Percentiles rank a stretch among this genome's conserved stretches.
Conservation (phyloP, 805 yeast genomes). For the Candida tammaniensis region DNA sequence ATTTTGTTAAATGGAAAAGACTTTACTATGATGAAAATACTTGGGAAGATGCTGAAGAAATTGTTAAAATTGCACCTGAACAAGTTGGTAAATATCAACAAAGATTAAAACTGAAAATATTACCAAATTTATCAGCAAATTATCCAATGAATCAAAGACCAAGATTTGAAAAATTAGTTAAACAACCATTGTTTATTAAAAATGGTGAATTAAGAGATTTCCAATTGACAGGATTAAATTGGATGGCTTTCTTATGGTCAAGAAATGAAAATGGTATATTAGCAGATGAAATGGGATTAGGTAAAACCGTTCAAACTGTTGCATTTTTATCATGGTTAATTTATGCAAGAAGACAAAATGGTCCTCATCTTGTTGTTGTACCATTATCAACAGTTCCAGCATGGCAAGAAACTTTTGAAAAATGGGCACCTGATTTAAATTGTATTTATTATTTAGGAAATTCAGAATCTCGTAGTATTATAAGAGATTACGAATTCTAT, state of each 20-base stretch:
- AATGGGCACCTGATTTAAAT: conserved; percentile 96
- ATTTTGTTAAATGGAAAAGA: conserved; percentile 91
- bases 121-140: conserved; percentile 76
- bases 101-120: conserved; percentile 76
- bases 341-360: conserved; percentile 93
- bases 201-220: conserved; percentile 93
- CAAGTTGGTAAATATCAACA: conserved; percentile 82
- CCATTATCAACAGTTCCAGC: conserved; percentile 96
- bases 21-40: conserved; percentile 93
- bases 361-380: conserved; percentile 95
- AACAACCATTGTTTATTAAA: conserved; percentile 87
- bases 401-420: conserved; percentile 98
- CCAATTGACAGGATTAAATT: conserved; percentile 95
- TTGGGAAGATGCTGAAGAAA: conserved; percentile 91
- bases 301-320: conserved; percentile 96
- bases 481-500: conserved; percentile 84
- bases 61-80: conserved; percentile 78
- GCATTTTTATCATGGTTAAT: conserved; percentile 92
- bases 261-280: conserved; percentile 95
- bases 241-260: conserved; percentile 99
- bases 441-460: conserved; percentile 93
- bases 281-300: conserved; percentile 99
- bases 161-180: conserved; percentile 76
- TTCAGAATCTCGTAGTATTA: conserved; percentile 74
- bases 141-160: conserved; percentile 76